Evolutionary conservation across 805 yeast species (phyloP).

Genomic region (Scheffersomyces lignosus): DNA sequence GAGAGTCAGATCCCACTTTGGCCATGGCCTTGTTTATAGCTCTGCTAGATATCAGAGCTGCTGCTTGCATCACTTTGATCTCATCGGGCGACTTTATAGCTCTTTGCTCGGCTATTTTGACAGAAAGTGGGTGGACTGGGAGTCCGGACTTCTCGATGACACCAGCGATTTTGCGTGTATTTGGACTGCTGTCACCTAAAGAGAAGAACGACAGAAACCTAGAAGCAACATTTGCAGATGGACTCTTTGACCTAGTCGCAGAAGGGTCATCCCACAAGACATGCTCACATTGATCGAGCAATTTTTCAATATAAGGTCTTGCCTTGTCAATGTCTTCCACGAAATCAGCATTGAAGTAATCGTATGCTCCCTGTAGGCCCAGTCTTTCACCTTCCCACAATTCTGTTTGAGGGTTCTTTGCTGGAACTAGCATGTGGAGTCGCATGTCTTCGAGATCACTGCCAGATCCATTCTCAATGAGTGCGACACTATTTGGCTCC

Average conservation of each 20-base stretch:
- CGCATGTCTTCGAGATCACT: conserved; percentile 48
- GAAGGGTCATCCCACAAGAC: conserved; percentile 64
- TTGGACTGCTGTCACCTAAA: conserved; percentile 1
- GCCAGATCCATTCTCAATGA: conserved; percentile 63
- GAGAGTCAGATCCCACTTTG: conserved; percentile 39
- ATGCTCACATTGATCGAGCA: conserved; percentile 49
- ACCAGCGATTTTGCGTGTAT: conserved; percentile 11
- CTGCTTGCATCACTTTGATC: conserved; percentile 73
- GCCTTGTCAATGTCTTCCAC: conserved; percentile 53
- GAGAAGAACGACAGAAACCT: conserved; percentile 20
- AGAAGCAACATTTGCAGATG: conserved; percentile 3
- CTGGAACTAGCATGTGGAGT: conserved; percentile 83
- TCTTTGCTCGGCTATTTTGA: conserved; percentile 51
- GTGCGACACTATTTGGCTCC: conserved; percentile 77
- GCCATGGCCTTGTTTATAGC: conserved; percentile 85
- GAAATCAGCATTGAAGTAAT: conserved; percentile 85
- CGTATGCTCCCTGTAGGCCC: conserved; percentile 79
- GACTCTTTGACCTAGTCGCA: too few species aligned
- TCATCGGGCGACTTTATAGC: conserved; percentile 76
- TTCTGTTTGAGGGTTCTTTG: conserved; percentile 73
- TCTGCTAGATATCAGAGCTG: conserved; percentile 78
- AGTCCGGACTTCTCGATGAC: conserved; percentile 30
- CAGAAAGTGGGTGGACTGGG: conserved; percentile 42
- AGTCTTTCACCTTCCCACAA: conserved; percentile 95
- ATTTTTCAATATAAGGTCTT: conserved; percentile 41